phyloP scores from a whole-genome alignment of 495 filamentous ascomycete genomes.

The Aspergillus carlsbadensis region DNA sequence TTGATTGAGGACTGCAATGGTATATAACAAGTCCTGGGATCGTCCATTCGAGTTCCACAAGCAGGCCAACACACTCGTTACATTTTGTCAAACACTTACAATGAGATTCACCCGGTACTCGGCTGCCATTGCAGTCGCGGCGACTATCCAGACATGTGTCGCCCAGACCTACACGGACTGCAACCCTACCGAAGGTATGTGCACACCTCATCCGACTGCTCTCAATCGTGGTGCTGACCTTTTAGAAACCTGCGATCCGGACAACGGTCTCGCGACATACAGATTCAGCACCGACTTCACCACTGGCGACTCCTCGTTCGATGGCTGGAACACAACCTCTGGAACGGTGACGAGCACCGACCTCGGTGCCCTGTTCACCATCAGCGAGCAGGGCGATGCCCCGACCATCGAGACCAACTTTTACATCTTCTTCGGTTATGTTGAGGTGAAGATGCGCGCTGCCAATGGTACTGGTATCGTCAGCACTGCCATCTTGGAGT shows the following conservation, averaged over 20 bases:
- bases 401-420: constrained; percentile 72
- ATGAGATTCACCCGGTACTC: constrained; percentile 4
- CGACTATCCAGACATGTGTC: background rate
- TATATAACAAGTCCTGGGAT: too few species aligned
- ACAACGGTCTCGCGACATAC: constrained; percentile 60
- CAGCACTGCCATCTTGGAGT: constrained; percentile 78
- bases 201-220: background rate
- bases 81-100: background rate
- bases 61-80: too few species aligned
- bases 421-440: constrained; percentile 76
- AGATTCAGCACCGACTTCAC: constrained; percentile 65
- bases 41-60: too few species aligned
- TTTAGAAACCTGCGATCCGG: constrained; percentile 54
- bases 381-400: constrained; percentile 67
- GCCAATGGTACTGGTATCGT: constrained; percentile 74
- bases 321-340: constrained; percentile 61
- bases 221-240: background rate
- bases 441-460: constrained; percentile 70
- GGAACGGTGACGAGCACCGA: constrained; percentile 49
- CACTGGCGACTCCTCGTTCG: constrained; percentile 43
- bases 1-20: background rate
- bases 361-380: constrained; percentile 66
- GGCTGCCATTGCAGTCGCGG: constrained; percentile 4
- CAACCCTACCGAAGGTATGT: constrained; percentile 35
- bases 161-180: constrained; percentile 46